These are phyloP conservation scores for Pseudomonodictys pantanalensis DNA, from an alignment of 495 filamentous ascomycete genomes.

Conservation along the genomic window DNA sequence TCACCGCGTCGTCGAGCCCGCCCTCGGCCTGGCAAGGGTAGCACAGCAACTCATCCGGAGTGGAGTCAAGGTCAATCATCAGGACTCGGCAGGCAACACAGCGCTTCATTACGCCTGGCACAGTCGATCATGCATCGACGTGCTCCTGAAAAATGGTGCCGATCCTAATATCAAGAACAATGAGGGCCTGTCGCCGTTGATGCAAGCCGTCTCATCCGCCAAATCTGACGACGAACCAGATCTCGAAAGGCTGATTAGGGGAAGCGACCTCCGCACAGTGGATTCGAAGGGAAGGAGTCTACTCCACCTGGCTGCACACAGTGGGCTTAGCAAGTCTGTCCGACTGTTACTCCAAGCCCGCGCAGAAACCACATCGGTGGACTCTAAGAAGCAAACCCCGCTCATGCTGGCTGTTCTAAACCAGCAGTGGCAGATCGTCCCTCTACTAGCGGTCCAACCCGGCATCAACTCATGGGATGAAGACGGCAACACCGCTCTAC, in stretches of 20 bases:
- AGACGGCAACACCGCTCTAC: constrained; percentile 21
- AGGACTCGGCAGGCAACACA: constrained; percentile 10
- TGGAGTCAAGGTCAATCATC: constrained; percentile 12
- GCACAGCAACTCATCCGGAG: constrained; percentile 13
- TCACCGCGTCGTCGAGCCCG: constrained; percentile 13
- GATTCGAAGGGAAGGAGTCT: constrained; percentile 1
- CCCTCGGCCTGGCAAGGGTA: constrained; percentile 14
- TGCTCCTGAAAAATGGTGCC: constrained; percentile 25
- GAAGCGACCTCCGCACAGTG: constrained; percentile 1
- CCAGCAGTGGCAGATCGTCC: constrained; percentile 20
- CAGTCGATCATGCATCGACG: constrained; percentile 19
- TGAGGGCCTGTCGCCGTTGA: constrained; percentile 13
- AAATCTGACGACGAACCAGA: constrained; percentile 12
- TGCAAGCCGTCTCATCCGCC: neutral
- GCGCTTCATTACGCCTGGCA: constrained; percentile 14
- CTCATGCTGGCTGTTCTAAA: constrained; percentile 17
- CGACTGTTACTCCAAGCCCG: constrained; percentile 12
- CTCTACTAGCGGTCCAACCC: constrained; percentile 23
- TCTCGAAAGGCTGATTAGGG: constrained; percentile 19
- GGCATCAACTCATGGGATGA: constrained; percentile 24
- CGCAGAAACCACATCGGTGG: constrained; percentile 13
- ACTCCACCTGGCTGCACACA: constrained; percentile 19
- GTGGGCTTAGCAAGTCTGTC: constrained; percentile 11
- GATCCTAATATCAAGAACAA: constrained; percentile 2
- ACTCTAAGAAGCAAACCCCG: constrained; percentile 13